Conservation (phyloP, 2,329 filamentous ascomycete genomes). For the Talaromyces sp. region DNA sequence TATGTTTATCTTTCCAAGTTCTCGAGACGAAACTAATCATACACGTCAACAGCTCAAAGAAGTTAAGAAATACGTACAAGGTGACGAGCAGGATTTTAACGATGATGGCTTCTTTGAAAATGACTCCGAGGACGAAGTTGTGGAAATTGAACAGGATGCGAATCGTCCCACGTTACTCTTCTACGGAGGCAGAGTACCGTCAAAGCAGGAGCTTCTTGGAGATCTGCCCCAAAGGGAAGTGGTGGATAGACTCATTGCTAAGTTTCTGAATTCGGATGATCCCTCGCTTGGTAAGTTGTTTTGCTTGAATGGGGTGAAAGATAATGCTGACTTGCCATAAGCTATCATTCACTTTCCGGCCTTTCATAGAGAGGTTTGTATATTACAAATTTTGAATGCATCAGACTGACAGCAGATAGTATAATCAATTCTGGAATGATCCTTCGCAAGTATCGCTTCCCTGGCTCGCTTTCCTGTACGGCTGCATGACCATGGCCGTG, state of each 20-base stretch:
- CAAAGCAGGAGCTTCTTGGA: conserved; percentile 32
- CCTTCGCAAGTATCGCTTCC: conserved; percentile 28
- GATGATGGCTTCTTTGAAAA: background rate
- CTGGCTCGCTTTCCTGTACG: conserved; percentile 33
- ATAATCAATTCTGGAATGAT: conserved; percentile 32
- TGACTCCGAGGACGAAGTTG: conserved; percentile 25
- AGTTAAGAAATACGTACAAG: conserved; percentile 31
- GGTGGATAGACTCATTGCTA: conserved; percentile 34
- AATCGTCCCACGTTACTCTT: conserved; percentile 29
- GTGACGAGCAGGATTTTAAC: background rate
- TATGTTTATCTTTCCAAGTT: conserved; percentile 19
- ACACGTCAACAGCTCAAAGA: conserved; percentile 30
- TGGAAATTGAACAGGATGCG: conserved; percentile 23
- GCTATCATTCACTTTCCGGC: conserved; percentile 32
- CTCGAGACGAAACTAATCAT: background rate
- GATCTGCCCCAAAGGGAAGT: conserved; percentile 31
- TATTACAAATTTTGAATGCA: conserved; percentile 22
- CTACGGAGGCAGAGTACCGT: conserved; percentile 25
- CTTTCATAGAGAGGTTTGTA: conserved; percentile 33
- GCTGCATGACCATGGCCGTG: conserved; percentile 28
- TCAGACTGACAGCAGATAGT: conserved; percentile 20
- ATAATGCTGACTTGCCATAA: conserved; percentile 20
- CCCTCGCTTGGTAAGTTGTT: conserved; percentile 29
- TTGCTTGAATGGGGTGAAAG: background rate
- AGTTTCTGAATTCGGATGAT: conserved; percentile 34